These are phyloP conservation scores for Fusarium siculi DNA, from an alignment of 2,329 filamentous ascomycete genomes.

Conservation along the genomic window DNA sequence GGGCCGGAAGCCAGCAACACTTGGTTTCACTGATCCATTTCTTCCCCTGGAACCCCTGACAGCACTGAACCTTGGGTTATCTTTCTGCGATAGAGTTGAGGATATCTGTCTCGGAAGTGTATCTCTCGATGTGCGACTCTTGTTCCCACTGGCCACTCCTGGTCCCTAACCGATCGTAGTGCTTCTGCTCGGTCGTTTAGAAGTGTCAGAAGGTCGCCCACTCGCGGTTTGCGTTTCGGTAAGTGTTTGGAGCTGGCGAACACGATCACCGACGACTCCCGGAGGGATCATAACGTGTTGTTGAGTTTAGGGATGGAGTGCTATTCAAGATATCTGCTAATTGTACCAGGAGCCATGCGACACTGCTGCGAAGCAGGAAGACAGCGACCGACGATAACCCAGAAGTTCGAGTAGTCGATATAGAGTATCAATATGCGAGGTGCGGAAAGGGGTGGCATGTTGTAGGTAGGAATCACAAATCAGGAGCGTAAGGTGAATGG, in stretches of 20 bases:
- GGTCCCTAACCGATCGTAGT: slow-evolving; percentile 45
- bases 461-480: slow-evolving; percentile 6
- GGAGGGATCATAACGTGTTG: slow-evolving; percentile 34
- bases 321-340: slow-evolving; percentile 2
- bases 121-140: slow-evolving; percentile 43
- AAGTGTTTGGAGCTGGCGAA: slow-evolving; percentile 44
- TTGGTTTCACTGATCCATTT: slow-evolving; percentile 8
- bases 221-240: slow-evolving; percentile 19
- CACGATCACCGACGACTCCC: slow-evolving; percentile 46
- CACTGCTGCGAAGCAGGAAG: slow-evolving; percentile 27
- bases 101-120: slow-evolving; percentile 36
- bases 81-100: slow-evolving; percentile 24
- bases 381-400: neutral
- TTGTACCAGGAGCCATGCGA: slow-evolving; percentile 8
- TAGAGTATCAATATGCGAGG: slow-evolving; percentile 13
- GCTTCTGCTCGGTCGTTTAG: slow-evolving; percentile 39
- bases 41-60: neutral
- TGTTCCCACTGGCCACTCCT: slow-evolving; percentile 39
- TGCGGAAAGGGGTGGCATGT: slow-evolving; percentile 14
- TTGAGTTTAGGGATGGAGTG: slow-evolving; percentile 8
- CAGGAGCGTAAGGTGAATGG: neutral
- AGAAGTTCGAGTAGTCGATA: slow-evolving; percentile 16
- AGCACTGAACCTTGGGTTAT: slow-evolving; percentile 1
- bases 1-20: slow-evolving; percentile 17
- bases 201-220: slow-evolving; percentile 7